Conservation (phyloP, 139 green algal genomes). For the Dunaliella primolecta region DNA sequence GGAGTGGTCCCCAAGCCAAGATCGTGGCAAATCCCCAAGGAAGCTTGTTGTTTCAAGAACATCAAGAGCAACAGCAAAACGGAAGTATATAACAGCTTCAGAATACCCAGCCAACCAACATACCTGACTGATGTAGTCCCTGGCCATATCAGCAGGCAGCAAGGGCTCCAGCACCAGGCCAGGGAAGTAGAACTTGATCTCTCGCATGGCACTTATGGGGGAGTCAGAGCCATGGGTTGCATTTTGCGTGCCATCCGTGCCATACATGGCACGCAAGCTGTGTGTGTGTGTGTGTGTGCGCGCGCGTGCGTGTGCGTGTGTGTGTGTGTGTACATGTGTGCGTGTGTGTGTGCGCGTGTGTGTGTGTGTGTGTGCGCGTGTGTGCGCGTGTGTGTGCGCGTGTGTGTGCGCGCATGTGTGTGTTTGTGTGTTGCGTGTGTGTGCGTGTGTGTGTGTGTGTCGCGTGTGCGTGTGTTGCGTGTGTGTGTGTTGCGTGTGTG, state of each 20-base stretch:
- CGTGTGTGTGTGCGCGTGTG: not conserved
- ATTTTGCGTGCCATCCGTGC: slow-evolving; percentile 75
- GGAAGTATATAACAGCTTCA: no score
- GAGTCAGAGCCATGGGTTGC: slow-evolving; percentile 78
- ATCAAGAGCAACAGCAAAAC: no score
- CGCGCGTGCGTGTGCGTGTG: not conserved
- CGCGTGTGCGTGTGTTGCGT: not conserved
- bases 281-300: not conserved
- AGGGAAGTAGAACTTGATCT: slow-evolving; percentile 86
- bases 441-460: slow-evolving; percentile 5
- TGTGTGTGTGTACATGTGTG: not conserved
- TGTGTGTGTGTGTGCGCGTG: not conserved
- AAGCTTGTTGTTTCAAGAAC: no score
- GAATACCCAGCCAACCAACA: no score
- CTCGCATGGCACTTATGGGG: slow-evolving; percentile 50
- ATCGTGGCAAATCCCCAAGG: no score
- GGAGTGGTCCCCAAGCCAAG: no score
- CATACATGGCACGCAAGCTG: slow-evolving; percentile 73
- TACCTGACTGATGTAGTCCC: slow-evolving; percentile 50
- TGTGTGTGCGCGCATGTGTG: not conserved
- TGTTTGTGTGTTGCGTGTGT: not conserved
- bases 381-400: slow-evolving; percentile 26
- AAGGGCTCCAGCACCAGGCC: slow-evolving; percentile 28
- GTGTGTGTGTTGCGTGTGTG: not conserved
- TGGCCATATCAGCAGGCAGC: slow-evolving; percentile 10